These are phyloP conservation scores for Aristolochia fimbriata DNA, from an alignment of 164 flowering plant genomes.

Conservation along the genomic window DNA sequence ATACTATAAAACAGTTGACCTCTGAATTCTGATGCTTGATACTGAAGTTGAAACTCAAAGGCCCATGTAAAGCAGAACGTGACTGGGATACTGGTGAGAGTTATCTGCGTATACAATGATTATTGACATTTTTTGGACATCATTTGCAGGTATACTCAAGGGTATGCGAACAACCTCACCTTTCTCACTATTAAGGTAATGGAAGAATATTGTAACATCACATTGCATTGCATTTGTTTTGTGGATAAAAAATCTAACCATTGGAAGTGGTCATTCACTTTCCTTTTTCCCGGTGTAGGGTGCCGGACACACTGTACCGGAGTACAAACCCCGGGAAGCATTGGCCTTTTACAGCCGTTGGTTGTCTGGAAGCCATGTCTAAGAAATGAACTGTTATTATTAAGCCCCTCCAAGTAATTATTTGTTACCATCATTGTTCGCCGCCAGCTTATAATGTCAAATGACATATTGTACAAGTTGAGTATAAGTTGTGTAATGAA, in stretches of 20 bases:
- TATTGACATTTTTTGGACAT: background rate
- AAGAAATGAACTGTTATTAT: too few species aligned
- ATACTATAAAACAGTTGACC: too few species aligned
- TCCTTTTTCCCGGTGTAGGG: conserved; percentile 35
- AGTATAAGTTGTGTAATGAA: too few species aligned
- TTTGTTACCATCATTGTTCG: too few species aligned
- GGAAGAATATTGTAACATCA: background rate
- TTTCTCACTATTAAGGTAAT: conserved; percentile 78
- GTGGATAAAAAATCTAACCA: background rate
- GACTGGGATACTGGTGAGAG: too few species aligned
- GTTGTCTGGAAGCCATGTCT: conserved; percentile 35
- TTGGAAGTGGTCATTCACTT: background rate
- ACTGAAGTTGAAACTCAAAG: too few species aligned
- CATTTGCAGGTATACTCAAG: conserved; percentile 62
- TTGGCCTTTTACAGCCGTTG: conserved; percentile 57
- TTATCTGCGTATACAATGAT: too few species aligned
- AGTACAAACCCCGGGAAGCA: conserved; percentile 76
- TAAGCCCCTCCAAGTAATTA: too few species aligned
- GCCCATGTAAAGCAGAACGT: too few species aligned
- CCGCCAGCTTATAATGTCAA: too few species aligned
- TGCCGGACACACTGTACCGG: conserved; percentile 81
- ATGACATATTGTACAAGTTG: too few species aligned
- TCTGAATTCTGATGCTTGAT: too few species aligned
- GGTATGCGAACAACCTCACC: conserved; percentile 69
- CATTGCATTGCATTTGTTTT: background rate